Conservation (phyloP, 2,329 filamentous ascomycete genomes). For the Colletotrichum gigasporum region DNA sequence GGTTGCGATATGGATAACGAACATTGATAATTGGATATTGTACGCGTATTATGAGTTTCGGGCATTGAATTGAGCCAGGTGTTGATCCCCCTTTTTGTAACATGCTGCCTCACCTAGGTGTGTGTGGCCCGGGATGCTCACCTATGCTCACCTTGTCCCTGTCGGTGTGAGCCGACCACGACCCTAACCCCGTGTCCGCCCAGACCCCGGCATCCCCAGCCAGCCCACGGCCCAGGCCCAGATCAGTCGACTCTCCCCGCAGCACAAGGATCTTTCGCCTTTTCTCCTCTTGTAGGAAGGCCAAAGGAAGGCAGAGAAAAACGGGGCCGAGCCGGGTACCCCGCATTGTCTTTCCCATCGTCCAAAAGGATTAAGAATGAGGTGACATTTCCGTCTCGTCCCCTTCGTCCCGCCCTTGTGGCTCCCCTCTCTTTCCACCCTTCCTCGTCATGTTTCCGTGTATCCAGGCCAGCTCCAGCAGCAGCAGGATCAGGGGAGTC, state of each 20-base stretch:
- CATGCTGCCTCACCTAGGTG: no score
- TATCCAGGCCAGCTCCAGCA: slow-evolving; percentile 24
- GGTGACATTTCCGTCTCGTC: slow-evolving; percentile 30
- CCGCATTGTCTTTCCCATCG: slow-evolving; percentile 25
- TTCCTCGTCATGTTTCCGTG: slow-evolving; percentile 26
- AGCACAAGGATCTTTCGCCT: slow-evolving; percentile 1
- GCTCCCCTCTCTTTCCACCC: slow-evolving; percentile 9
- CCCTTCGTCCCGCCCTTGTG: slow-evolving; percentile 11
- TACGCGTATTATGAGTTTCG: no score
- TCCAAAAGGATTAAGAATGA: slow-evolving; percentile 31
- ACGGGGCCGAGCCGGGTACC: slow-evolving; percentile 16
- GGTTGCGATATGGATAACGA: no score
- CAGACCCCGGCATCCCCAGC: not conserved
- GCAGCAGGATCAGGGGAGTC: slow-evolving; percentile 27
- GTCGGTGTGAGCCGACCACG: no score
- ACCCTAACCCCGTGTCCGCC: no score
- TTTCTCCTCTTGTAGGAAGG: not conserved
- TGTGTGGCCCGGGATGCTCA: no score
- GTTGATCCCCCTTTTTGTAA: no score
- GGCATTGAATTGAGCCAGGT: no score
- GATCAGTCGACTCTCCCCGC: not conserved
- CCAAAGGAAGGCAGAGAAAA: not conserved
- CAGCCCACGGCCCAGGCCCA: no score
- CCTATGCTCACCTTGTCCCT: no score
- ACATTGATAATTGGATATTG: no score